Percentiles rank a stretch among this genome's conserved stretches.
These are phyloP conservation scores for Marasmius sp. DNA, from an alignment of 1,284 basidiomycete species.

Conservation along the genomic window DNA sequence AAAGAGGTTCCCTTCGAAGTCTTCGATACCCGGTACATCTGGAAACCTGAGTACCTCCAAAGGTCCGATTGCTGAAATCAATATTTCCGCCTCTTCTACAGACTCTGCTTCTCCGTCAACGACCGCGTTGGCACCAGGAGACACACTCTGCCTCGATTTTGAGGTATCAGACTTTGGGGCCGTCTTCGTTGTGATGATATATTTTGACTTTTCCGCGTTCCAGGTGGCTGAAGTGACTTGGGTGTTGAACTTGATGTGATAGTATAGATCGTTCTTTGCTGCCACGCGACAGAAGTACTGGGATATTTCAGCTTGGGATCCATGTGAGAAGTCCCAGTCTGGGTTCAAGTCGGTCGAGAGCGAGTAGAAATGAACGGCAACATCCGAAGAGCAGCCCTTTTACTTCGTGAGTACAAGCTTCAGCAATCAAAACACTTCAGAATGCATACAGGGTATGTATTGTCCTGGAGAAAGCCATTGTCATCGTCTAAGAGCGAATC, in stretches of 20 bases:
- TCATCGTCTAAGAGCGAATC: background rate
- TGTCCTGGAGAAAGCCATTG: conserved; percentile 21
- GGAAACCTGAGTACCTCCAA: conserved; percentile 39
- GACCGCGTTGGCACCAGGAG: conserved; percentile 11
- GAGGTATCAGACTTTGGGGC: background rate
- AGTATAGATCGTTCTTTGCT: conserved; percentile 28
- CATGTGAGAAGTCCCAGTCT: conserved; percentile 32
- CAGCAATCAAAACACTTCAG: background rate
- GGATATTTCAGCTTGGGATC: conserved; percentile 30
- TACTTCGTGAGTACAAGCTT: conserved; percentile 16
- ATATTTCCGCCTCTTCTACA: conserved; percentile 28
- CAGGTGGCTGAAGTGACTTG: conserved; percentile 39
- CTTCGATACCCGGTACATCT: conserved; percentile 35
- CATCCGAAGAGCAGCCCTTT: conserved; percentile 34
- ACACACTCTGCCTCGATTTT: background rate
- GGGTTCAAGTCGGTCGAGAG: conserved; percentile 37
- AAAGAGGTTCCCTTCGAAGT: conserved; percentile 45
- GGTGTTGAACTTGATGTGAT: conserved; percentile 30
- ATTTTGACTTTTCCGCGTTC: conserved; percentile 33
- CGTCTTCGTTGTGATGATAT: conserved; percentile 29
- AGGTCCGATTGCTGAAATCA: conserved; percentile 46
- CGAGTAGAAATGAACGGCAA: conserved; percentile 34
- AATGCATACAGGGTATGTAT: conserved; percentile 30
- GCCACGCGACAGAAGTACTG: conserved; percentile 34
- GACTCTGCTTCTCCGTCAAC: conserved; percentile 22